Evolutionary conservation across 1,284 basidiomycete species (phyloP).

Genomic region (Irpex rosettiformis): DNA sequence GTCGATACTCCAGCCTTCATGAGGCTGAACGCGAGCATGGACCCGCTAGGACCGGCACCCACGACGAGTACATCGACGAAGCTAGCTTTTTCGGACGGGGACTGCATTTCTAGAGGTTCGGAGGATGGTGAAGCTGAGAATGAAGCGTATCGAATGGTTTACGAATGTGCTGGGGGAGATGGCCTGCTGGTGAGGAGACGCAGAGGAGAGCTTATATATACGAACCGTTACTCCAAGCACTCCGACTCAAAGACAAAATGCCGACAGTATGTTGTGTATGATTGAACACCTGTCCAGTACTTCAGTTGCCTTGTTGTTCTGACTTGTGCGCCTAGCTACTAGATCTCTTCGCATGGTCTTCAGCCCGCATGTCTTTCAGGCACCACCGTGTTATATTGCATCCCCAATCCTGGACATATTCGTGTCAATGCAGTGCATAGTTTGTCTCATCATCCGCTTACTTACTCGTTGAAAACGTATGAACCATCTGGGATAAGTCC

Average conservation of each 20-base stretch:
- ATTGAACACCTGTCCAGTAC: background rate
- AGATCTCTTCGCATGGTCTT: background rate
- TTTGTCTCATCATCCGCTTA: background rate
- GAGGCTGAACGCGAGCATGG: constrained; percentile 2
- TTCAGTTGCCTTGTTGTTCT: background rate
- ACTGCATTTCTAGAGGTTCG: background rate
- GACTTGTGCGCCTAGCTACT: background rate
- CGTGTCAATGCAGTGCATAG: background rate
- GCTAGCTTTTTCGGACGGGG: background rate
- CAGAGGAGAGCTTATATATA: background rate
- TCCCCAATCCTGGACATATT: background rate
- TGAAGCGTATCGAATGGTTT: background rate
- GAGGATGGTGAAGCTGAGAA: background rate
- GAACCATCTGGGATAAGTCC: background rate
- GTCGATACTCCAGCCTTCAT: constrained; percentile 2
- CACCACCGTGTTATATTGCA: background rate
- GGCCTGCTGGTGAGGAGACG: background rate
- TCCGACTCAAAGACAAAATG: background rate
- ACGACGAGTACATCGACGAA: constrained; percentile 2
- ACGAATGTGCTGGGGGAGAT: background rate
- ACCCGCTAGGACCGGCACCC: constrained; percentile 1
- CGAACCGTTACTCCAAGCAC: background rate
- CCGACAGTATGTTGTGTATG: background rate
- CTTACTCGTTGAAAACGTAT: background rate
- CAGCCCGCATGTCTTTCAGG: background rate